These are phyloP conservation scores for Aphanocladium album DNA, from an alignment of 2,329 filamentous ascomycete genomes.

Conservation along the genomic window DNA sequence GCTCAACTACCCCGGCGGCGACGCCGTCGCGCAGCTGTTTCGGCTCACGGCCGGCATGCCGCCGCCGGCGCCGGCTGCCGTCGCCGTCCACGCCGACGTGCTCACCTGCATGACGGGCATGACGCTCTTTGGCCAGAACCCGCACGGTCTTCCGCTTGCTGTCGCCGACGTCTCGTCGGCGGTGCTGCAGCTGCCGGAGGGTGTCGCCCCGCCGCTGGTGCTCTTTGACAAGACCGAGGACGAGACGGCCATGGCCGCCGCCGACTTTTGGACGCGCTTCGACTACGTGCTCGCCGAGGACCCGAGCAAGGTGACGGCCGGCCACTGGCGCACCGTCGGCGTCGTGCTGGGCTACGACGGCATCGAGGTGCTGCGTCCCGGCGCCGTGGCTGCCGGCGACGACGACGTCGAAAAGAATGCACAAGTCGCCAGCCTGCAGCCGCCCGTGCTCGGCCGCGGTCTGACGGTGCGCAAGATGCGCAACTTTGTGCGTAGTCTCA, in stretches of 20 bases:
- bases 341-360: constrained; percentile 55
- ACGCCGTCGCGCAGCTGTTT: constrained; percentile 60
- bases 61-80: constrained; percentile 18
- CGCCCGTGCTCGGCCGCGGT: constrained; percentile 41
- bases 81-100: constrained; percentile 58
- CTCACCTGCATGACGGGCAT: constrained; percentile 67
- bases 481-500: constrained; percentile 37
- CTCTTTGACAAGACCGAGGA: constrained; percentile 62
- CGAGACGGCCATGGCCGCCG: constrained; percentile 34
- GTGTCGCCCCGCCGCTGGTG: constrained; percentile 16
- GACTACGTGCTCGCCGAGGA: constrained; percentile 59
- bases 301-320: constrained; percentile 39
- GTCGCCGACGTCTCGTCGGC: constrained; percentile 15
- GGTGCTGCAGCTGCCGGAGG: constrained; percentile 13
- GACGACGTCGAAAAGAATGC: constrained; percentile 8
- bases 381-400: constrained; percentile 19
- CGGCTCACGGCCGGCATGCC: constrained; percentile 22
- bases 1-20: constrained; percentile 89
- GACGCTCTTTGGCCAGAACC: constrained; percentile 57
- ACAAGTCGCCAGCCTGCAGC: constrained; percentile 13
- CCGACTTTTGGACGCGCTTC: constrained; percentile 57
- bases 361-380: constrained; percentile 52
- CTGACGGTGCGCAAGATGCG: constrained; percentile 34
- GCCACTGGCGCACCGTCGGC: constrained; percentile 52
- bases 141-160: constrained; percentile 31